A percentile compares a stretch with the other conserved stretches of the same genome.
phyloP scores from a whole-genome alignment of 1,284 basidiomycete genomes.

The Pseudozyma hubeiensis region DNA sequence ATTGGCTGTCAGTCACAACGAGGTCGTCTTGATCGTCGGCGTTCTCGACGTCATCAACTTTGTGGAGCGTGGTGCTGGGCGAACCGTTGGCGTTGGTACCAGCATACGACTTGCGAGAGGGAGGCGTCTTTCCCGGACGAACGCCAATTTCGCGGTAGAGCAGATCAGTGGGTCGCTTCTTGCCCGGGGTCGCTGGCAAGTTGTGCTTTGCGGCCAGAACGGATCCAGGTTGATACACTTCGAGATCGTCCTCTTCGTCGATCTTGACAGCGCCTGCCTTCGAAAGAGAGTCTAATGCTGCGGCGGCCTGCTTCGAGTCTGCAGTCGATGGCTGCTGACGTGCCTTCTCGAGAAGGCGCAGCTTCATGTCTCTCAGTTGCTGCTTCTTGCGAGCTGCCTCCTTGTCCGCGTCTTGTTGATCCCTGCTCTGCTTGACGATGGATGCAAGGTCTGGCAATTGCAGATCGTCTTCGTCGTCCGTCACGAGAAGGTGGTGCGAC shows the following conservation, averaged over 20 bases:
- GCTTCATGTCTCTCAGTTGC: conserved; percentile 29
- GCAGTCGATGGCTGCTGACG: conserved; percentile 11
- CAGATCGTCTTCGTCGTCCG: conserved; percentile 24
- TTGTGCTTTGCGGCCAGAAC: conserved; percentile 41
- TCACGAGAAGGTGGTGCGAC: conserved; percentile 2
- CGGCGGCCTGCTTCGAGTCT: not conserved
- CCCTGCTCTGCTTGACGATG: conserved; percentile 29
- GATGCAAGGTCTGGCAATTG: conserved; percentile 39
- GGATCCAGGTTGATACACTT: conserved; percentile 24
- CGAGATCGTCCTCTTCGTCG: conserved; percentile 21
- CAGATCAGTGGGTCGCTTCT: conserved; percentile 37
- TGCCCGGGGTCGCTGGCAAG: conserved; percentile 26
- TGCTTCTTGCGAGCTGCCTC: conserved; percentile 18
- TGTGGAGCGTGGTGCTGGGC: conserved; percentile 25
- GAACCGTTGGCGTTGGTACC: conserved; percentile 36
- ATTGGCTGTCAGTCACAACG: conserved; percentile 42
- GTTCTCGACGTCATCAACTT: conserved; percentile 3
- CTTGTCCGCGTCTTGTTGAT: conserved; percentile 21
- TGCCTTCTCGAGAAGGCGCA: conserved; percentile 26
- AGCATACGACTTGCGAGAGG: conserved; percentile 19
- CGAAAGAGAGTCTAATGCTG: not conserved
- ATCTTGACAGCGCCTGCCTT: not conserved
- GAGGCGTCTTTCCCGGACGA: conserved; percentile 19
- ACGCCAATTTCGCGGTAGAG: conserved; percentile 42
- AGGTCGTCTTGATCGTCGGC: conserved; percentile 27